These are phyloP conservation scores for Butyriboletus loyo DNA, from an alignment of 768 basidiomycete species.

Conservation along the genomic window DNA sequence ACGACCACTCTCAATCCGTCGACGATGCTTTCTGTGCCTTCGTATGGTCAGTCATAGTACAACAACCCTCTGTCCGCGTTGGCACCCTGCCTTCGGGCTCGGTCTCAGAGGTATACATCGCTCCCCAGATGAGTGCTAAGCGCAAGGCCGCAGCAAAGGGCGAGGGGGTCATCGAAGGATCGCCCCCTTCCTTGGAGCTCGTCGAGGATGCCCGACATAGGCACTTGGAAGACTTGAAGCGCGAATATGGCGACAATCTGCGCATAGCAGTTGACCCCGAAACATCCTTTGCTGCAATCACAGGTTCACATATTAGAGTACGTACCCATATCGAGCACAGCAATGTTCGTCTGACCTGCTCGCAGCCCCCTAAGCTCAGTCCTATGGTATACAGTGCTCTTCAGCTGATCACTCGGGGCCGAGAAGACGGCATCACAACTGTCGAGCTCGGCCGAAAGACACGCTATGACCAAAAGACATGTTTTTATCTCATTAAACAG, in stretches of 20 bases:
- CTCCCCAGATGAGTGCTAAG: conserved; percentile 67
- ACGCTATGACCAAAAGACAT: conserved; percentile 85
- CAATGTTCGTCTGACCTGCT: conserved; percentile 6
- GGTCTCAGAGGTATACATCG: conserved; percentile 70
- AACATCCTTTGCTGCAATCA: conserved; percentile 73
- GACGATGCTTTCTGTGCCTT: conserved; percentile 79
- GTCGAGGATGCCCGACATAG: conserved; percentile 54
- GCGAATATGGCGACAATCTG: conserved; percentile 57
- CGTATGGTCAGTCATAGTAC: conserved; percentile 77
- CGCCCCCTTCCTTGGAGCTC: conserved; percentile 46
- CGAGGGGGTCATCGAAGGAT: conserved; percentile 42
- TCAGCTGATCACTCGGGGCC: conserved; percentile 78
- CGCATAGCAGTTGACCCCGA: conserved; percentile 75
- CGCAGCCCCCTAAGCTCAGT: conserved; percentile 73
- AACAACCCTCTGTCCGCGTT: conserved; percentile 72
- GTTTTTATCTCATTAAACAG: conserved; percentile 81
- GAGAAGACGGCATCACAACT: conserved; percentile 74
- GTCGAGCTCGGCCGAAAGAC: conserved; percentile 75
- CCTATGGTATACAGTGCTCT: conserved; percentile 83
- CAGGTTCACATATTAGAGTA: conserved; percentile 82
- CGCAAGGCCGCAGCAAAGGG: conserved; percentile 61
- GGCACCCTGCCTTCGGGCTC: conserved; percentile 61
- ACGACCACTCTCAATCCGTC: conserved; percentile 47
- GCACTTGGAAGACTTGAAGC: conserved; percentile 54
- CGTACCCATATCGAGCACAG: conserved; percentile 22